Evolutionary conservation across 371 early-diverging fungal genomes (phyloP).

Genomic region (Mucor mucedo): DNA sequence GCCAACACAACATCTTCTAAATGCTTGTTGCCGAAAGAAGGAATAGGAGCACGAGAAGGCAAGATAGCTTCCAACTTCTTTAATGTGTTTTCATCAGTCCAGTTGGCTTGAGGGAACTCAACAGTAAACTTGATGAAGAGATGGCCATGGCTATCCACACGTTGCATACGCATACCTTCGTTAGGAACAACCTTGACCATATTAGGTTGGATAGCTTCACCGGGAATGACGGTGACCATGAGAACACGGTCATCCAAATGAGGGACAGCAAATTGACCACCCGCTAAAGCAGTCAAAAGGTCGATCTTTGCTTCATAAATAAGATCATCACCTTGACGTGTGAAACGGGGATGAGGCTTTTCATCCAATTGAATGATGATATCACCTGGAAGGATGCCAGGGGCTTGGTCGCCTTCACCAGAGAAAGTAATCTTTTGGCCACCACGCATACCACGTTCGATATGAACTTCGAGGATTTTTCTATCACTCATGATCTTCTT

Average conservation of each 20-base stretch:
- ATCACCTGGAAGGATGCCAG: conserved; percentile 78
- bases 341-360: conserved; percentile 84
- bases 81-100: conserved; percentile 68
- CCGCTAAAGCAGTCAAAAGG: conserved; percentile 92
- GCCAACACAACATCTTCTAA: conserved; percentile 82
- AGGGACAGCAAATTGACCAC: conserved; percentile 85
- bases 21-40: conserved; percentile 50
- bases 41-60: conserved; percentile 60
- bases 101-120: conserved; percentile 88
- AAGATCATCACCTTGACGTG: conserved; percentile 89
- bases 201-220: conserved; percentile 89
- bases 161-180: conserved; percentile 95
- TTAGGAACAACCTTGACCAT: conserved; percentile 73
- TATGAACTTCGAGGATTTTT: conserved; percentile 85
- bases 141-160: conserved; percentile 88
- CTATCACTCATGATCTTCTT: conserved; percentile 79
- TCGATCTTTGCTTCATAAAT: conserved; percentile 84
- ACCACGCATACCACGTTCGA: conserved; percentile 95
- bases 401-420: conserved; percentile 91
- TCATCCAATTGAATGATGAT: conserved; percentile 91
- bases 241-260: conserved; percentile 93
- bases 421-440: conserved; percentile 92
- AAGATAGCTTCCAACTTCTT: conserved; percentile 71
- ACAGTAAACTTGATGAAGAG: conserved; percentile 89
- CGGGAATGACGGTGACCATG: conserved; percentile 84